These are phyloP conservation scores for Meira miltonrushii DNA, from an alignment of 1,284 basidiomycete species.

Conservation along the genomic window DNA sequence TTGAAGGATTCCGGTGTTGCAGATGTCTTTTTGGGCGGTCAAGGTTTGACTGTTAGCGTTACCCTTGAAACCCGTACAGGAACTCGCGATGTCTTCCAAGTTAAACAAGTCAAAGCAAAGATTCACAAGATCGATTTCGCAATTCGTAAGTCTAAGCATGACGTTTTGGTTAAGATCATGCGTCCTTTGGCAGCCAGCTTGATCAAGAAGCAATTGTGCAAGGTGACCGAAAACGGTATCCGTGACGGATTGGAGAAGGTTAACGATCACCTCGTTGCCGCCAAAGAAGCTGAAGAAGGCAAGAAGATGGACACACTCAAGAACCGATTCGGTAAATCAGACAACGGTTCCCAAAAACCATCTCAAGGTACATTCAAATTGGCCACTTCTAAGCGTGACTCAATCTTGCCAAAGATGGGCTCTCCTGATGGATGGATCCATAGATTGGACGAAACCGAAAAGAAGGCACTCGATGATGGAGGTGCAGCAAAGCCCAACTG, in stretches of 20 bases:
- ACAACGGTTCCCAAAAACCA: conserved; percentile 51
- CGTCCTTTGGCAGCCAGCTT: conserved; percentile 56
- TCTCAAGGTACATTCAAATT: conserved; percentile 41
- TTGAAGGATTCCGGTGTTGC: conserved; percentile 83
- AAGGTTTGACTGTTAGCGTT: conserved; percentile 60
- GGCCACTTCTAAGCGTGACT: conserved; percentile 42
- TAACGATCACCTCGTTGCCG: conserved; percentile 76
- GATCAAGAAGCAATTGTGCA: conserved; percentile 85
- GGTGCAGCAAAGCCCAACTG: conserved; percentile 59
- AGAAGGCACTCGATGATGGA: conserved; percentile 32
- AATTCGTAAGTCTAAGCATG: conserved; percentile 85
- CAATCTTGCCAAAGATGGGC: conserved; percentile 57
- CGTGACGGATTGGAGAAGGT: conserved; percentile 76
- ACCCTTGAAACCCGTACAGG: conserved; percentile 61
- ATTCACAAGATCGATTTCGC: conserved; percentile 80
- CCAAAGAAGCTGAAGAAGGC: conserved; percentile 54
- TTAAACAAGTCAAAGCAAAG: conserved; percentile 72
- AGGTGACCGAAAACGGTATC: conserved; percentile 72
- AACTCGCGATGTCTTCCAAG: conserved; percentile 64
- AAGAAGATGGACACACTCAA: conserved; percentile 63
- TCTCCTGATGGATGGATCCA: conserved; percentile 69
- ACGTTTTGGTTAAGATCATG: conserved; percentile 78
- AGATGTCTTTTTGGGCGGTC: conserved; percentile 79
- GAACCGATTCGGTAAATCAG: conserved; percentile 57
- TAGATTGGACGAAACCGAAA: conserved; percentile 62